phyloP scores from a whole-genome alignment of 2,329 filamentous ascomycete genomes.

The Venturiaceae sp. region DNA sequence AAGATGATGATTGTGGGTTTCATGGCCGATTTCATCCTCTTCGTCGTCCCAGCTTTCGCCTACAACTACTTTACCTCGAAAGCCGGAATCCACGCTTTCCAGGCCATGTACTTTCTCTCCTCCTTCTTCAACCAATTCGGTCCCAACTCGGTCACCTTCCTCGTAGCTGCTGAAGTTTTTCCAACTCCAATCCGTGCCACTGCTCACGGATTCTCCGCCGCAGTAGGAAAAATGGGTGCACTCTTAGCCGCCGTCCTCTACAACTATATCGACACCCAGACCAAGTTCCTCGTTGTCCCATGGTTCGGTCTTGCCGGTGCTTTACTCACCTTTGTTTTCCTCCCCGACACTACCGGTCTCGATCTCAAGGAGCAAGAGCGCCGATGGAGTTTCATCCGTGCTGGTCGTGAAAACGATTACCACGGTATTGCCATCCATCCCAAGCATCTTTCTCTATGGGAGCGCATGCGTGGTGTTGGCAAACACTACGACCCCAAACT shows the following conservation, averaged over 20 bases:
- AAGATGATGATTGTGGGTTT: slow-evolving; percentile 95
- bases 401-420: slow-evolving; percentile 70
- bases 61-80: slow-evolving; percentile 71
- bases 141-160: slow-evolving; percentile 92
- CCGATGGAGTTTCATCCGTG: slow-evolving; percentile 78
- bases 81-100: slow-evolving; percentile 74
- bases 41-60: slow-evolving; percentile 82
- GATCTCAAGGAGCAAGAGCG: slow-evolving; percentile 97
- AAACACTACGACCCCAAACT: slow-evolving; percentile 75
- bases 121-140: slow-evolving; percentile 99
- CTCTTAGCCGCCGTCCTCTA: slow-evolving; percentile 81
- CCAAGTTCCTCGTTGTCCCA: slow-evolving; percentile 84
- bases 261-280: slow-evolving; percentile 82
- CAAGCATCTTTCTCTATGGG: slow-evolving; percentile 79
- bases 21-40: slow-evolving; percentile 85
- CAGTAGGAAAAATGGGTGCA: slow-evolving; percentile 79
- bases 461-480: slow-evolving; percentile 66
- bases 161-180: slow-evolving; percentile 93
- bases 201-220: slow-evolving; percentile 91
- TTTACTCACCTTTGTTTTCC: slow-evolving; percentile 71
- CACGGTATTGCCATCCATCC: slow-evolving; percentile 90
- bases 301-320: slow-evolving; percentile 91
- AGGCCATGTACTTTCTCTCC: slow-evolving; percentile 95
- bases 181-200: slow-evolving; percentile 87
- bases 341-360: slow-evolving; percentile 93